Conservation (phyloP, 805 yeast species). For the Zygoascus flipseniorum region DNA sequence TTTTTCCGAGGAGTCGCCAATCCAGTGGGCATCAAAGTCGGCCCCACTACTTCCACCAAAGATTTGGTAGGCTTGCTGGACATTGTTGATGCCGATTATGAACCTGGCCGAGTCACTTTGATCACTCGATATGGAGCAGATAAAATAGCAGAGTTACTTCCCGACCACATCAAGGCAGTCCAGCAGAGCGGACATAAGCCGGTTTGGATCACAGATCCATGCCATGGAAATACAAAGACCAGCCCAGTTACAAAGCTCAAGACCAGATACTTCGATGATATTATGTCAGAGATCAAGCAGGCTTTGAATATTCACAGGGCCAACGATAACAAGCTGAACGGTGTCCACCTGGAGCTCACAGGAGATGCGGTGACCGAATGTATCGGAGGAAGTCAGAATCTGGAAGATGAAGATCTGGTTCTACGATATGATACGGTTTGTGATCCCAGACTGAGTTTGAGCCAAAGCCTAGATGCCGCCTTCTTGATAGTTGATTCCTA, state of each 20-base stretch:
- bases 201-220: slow-evolving; percentile 39
- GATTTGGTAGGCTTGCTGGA: slow-evolving; percentile 32
- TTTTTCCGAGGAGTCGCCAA: slow-evolving; percentile 35
- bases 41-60: slow-evolving; percentile 32
- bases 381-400: slow-evolving; percentile 33
- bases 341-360: slow-evolving; percentile 35
- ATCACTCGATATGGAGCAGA: slow-evolving; percentile 35
- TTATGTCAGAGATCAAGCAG: slow-evolving; percentile 30
- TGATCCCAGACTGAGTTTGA: slow-evolving; percentile 33
- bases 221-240: slow-evolving; percentile 37
- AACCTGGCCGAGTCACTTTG: slow-evolving; percentile 33
- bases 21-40: slow-evolving; percentile 38
- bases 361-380: slow-evolving; percentile 39
- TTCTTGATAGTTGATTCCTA: slow-evolving; percentile 34
- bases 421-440: slow-evolving; percentile 36
- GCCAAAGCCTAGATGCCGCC: slow-evolving; percentile 34
- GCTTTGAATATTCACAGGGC: slow-evolving; percentile 31
- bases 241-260: slow-evolving; percentile 32
- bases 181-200: slow-evolving; percentile 30
- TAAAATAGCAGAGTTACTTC: slow-evolving; percentile 29
- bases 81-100: slow-evolving; percentile 32
- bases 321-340: slow-evolving; percentile 28
- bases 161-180: slow-evolving; percentile 33
- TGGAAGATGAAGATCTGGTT: slow-evolving; percentile 31
- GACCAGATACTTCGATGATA: slow-evolving; percentile 36